Evolutionary conservation across 305 asterid species (phyloP), one percentile per base, ranked within the genome.

Genomic region (Andrographis paniculata): DNA sequence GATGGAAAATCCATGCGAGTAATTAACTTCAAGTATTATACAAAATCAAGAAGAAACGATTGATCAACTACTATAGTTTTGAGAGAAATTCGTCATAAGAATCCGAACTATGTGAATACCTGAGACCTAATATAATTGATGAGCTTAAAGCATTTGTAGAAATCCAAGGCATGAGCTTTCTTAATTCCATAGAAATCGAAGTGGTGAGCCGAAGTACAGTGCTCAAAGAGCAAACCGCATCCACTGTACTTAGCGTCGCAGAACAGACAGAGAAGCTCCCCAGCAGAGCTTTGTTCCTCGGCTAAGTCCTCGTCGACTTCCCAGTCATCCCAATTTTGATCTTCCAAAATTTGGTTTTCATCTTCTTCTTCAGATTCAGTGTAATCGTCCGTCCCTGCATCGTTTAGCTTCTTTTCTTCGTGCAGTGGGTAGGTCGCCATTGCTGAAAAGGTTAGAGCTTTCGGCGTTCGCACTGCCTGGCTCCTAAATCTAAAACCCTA

Each of bases 291-390:
- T 33, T 58, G 67, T 16, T 59, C 84, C 37, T 63, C 73, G 1
- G 28, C 74, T 28, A 67, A 77, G 19, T 60, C 78, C 20, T 62
- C 71, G 15, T 65, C 75, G 1, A 59, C 72, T 20, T 76, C 42
- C 97, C 94, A 89, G 42, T 89, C 98, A 14, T 82, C 93, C 95
- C 95, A 85, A 42, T 58, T 73, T 58, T 66, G 80, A 45, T 82
- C 89, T 58, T 74, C 86, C 49, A 62, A 53, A 20, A n/a, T n/a
- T n/a, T n/a, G n/a, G n/a, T 41, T 71, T 14, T 61, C 57, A 30
- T 68, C 88, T 10, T 69, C 78, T 7, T 64, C 77, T 15, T 74
- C 86, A 14, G 76, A 62, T 6, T 67, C 82, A 41, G 54, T 45
- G 21, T 9, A 52, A 6, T 57, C 23, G 35, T 38, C 19, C 43